Conservation (phyloP, 2,329 filamentous ascomycete genomes). For the Xylariaceae sp. region DNA sequence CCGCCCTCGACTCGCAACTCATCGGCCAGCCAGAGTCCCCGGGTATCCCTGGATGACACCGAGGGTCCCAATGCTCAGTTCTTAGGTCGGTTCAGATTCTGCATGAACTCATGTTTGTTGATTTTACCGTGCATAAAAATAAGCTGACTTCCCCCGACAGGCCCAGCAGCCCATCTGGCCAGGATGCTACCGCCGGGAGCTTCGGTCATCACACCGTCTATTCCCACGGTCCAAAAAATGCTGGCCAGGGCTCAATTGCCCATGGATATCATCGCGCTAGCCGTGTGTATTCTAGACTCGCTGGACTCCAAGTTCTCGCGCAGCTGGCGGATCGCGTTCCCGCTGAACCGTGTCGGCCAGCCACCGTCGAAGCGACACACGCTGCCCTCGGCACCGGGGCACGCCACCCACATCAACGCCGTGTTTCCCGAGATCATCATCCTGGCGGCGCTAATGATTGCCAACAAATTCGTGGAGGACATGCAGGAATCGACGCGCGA, state of each 20-base stretch:
- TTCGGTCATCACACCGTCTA: slow-evolving; percentile 54
- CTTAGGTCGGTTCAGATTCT: slow-evolving; percentile 34
- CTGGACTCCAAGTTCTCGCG: slow-evolving; percentile 58
- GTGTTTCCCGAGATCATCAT: slow-evolving; percentile 59
- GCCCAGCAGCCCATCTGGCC: slow-evolving; percentile 60
- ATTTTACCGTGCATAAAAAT: slow-evolving; percentile 1
- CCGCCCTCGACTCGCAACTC: slow-evolving; percentile 50
- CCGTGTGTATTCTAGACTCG: slow-evolving; percentile 62
- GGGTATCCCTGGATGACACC: slow-evolving; percentile 40
- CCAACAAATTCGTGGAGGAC: slow-evolving; percentile 62
- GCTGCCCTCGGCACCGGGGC: slow-evolving; percentile 36
- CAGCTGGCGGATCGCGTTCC: slow-evolving; percentile 56
- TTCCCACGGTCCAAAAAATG: slow-evolving; percentile 55
- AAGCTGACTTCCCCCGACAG: slow-evolving; percentile 35
- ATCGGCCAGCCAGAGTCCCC: slow-evolving; percentile 41
- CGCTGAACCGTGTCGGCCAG: slow-evolving; percentile 35
- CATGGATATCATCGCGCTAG: slow-evolving; percentile 58
- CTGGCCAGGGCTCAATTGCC: slow-evolving; percentile 53
- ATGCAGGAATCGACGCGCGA: slow-evolving; percentile 47
- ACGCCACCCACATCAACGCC: slow-evolving; percentile 51
- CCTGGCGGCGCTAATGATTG: slow-evolving; percentile 57
- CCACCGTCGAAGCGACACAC: slow-evolving; percentile 38
- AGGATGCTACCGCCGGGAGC: slow-evolving; percentile 61
- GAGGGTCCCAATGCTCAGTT: slow-evolving; percentile 40
- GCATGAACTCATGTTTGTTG: slow-evolving; percentile 11